Conservation (phyloP, 768 basidiomycete genomes). For the Hericium rajendrae region DNA sequence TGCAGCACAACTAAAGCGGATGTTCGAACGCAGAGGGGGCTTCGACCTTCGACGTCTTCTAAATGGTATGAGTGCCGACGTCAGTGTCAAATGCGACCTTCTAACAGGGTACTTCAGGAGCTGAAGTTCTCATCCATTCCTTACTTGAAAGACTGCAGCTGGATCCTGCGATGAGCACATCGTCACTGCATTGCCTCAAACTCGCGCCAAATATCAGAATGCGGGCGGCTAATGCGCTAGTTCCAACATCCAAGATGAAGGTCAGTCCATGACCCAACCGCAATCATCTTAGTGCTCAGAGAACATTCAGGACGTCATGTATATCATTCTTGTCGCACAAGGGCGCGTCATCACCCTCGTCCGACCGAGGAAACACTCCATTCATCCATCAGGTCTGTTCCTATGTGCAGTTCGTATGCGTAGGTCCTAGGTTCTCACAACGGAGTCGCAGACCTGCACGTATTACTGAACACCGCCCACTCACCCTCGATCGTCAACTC, state of each 20-base stretch:
- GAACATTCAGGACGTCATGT: slow-evolving; percentile 68
- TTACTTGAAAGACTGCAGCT: slow-evolving; percentile 61
- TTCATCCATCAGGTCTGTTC: slow-evolving; percentile 76
- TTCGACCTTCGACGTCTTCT: slow-evolving; percentile 79
- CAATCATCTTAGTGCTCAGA: neutral
- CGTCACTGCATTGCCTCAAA: slow-evolving; percentile 73
- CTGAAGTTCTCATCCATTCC: slow-evolving; percentile 71
- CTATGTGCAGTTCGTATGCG: neutral
- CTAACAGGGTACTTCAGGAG: slow-evolving; percentile 38
- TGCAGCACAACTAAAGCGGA: slow-evolving; percentile 68
- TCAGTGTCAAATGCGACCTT: neutral
- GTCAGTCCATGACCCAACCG: slow-evolving; percentile 26
- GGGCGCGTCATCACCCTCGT: slow-evolving; percentile 79
- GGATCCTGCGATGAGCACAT: slow-evolving; percentile 75
- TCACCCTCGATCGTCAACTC: slow-evolving; percentile 72
- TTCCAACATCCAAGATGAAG: slow-evolving; percentile 75
- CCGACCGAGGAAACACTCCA: slow-evolving; percentile 86
- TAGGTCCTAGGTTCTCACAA: slow-evolving; percentile 1
- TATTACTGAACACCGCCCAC: slow-evolving; percentile 84
- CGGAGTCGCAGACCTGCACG: slow-evolving; percentile 65
- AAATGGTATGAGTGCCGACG: slow-evolving; percentile 28
- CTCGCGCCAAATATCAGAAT: slow-evolving; percentile 62
- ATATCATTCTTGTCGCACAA: slow-evolving; percentile 76
- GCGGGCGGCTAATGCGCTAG: slow-evolving; percentile 69
- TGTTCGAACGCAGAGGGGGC: slow-evolving; percentile 85